phyloP scores from a whole-genome alignment of 2,329 filamentous ascomycete genomes.

The Neofusicoccum parvum region DNA sequence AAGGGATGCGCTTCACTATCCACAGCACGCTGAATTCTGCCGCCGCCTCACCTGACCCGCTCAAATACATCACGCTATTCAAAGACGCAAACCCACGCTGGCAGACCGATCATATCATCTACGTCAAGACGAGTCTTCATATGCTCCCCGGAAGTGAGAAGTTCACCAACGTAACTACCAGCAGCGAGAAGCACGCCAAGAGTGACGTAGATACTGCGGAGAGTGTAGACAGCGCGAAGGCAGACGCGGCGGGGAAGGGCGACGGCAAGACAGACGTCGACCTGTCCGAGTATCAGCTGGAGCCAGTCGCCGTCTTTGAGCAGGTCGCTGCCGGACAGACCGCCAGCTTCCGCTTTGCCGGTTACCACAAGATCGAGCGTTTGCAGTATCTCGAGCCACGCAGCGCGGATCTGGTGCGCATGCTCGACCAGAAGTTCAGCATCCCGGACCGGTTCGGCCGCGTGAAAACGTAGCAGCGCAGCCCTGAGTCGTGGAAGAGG shows the following conservation, averaged over 20 bases:
- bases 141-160: constrained; percentile 26
- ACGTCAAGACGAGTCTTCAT: constrained; percentile 33
- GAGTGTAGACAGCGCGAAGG: background rate
- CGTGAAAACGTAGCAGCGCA: constrained; percentile 23
- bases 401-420: constrained; percentile 27
- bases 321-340: constrained; percentile 10
- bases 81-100: constrained; percentile 32
- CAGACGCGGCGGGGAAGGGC: background rate
- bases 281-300: background rate
- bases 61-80: constrained; percentile 31
- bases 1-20: background rate
- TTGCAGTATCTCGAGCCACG: constrained; percentile 29
- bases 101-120: constrained; percentile 31
- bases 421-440: constrained; percentile 36
- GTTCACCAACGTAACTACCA: background rate
- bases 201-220: background rate
- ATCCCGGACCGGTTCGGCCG: constrained; percentile 24
- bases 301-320: constrained; percentile 31
- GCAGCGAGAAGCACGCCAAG: background rate
- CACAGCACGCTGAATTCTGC: constrained; percentile 25
- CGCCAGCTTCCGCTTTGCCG: constrained; percentile 27
- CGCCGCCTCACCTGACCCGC: constrained; percentile 23
- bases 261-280: background rate
- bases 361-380: constrained; percentile 28
- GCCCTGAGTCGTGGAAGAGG: constrained; percentile 27